These are phyloP conservation scores for Ustilago bromivora DNA, from an alignment of 1,284 basidiomycete genomes.

Conservation along the genomic window DNA sequence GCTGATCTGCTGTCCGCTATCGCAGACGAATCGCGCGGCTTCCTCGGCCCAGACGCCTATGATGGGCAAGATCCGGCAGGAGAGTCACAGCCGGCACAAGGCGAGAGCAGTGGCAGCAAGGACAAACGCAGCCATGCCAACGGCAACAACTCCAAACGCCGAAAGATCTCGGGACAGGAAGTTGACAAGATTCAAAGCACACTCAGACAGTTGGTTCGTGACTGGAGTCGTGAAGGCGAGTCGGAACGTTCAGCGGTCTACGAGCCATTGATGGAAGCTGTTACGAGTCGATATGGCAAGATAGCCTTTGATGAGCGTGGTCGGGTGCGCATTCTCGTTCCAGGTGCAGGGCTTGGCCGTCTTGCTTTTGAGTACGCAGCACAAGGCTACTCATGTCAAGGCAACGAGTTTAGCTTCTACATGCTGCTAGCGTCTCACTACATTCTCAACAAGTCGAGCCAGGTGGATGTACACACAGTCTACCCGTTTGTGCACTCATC, in stretches of 20 bases:
- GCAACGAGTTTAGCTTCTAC: slow-evolving; percentile 69
- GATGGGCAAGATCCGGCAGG: slow-evolving; percentile 11
- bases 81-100: slow-evolving; percentile 10
- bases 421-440: slow-evolving; percentile 68
- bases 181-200: slow-evolving; percentile 67
- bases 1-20: slow-evolving; percentile 61
- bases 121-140: slow-evolving; percentile 5
- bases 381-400: slow-evolving; percentile 62
- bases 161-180: slow-evolving; percentile 55
- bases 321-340: slow-evolving; percentile 58
- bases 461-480: slow-evolving; percentile 51
- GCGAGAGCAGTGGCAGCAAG: slow-evolving; percentile 19
- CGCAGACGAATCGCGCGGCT: slow-evolving; percentile 58
- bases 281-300: slow-evolving; percentile 41
- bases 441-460: slow-evolving; percentile 64
- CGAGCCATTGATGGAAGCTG: slow-evolving; percentile 56
- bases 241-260: slow-evolving; percentile 59
- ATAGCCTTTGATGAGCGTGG: slow-evolving; percentile 30
- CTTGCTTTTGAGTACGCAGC: slow-evolving; percentile 64
- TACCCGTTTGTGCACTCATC: slow-evolving; percentile 65
- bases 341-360: slow-evolving; percentile 65
- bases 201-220: slow-evolving; percentile 67
- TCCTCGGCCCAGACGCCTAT: slow-evolving; percentile 50
- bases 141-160: slow-evolving; percentile 11
- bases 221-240: slow-evolving; percentile 63